These are phyloP conservation scores for Diddensiella transvaalensis DNA, from an alignment of 805 yeast species.

Conservation along the genomic window DNA sequence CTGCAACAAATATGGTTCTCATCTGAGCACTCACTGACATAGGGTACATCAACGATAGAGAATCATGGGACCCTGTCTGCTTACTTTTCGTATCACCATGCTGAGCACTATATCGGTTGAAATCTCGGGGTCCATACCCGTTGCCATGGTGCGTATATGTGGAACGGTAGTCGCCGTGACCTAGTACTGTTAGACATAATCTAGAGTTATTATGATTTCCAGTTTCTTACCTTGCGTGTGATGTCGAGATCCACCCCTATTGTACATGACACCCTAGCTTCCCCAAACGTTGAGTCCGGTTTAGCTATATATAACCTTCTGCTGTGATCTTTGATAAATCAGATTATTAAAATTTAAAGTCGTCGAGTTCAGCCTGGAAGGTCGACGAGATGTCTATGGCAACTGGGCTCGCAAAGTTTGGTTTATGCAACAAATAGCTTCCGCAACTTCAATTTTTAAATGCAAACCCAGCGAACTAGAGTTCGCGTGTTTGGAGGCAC, in stretches of 20 bases:
- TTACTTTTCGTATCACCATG: background rate
- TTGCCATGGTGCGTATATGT: no score
- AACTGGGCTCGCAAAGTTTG: background rate
- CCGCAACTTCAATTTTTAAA: no score
- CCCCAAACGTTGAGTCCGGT: no score
- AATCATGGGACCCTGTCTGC: background rate
- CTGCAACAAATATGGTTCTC: conserved; percentile 20
- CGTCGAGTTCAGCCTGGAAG: background rate
- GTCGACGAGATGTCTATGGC: background rate
- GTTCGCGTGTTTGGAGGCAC: no score
- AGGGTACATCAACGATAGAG: conserved; percentile 9
- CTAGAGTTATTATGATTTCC: background rate
- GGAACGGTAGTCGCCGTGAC: background rate
- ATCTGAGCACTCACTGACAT: conserved; percentile 19
- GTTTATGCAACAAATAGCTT: background rate
- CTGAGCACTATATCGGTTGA: background rate
- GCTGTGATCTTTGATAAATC: no score
- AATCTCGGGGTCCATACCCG: background rate
- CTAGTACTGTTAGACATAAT: no score
- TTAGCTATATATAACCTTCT: no score
- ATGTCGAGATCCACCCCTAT: conserved; percentile 2
- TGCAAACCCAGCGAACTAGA: no score
- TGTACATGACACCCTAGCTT: no score
- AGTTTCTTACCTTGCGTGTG: background rate
- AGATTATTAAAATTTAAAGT: no score